Conservation (phyloP, 2,329 filamentous ascomycete species). For the Aureobasidium sp. region DNA sequence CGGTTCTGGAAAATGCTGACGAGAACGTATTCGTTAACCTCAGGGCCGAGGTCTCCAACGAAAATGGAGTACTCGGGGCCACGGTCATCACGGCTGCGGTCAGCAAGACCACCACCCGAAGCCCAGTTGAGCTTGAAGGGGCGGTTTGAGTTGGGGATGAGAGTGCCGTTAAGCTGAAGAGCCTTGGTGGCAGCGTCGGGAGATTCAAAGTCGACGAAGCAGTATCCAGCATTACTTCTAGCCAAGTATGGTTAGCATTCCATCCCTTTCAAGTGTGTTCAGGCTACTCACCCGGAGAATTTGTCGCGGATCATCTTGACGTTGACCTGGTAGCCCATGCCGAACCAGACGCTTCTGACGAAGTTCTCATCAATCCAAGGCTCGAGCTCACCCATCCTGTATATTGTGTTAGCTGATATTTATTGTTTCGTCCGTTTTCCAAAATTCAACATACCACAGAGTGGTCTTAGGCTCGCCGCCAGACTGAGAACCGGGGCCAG, state of each 20-base stretch:
- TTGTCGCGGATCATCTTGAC: constrained; percentile 99
- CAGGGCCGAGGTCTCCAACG: constrained; percentile 92
- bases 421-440: neutral
- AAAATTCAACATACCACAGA: constrained; percentile 38
- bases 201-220: constrained; percentile 87
- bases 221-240: constrained; percentile 91
- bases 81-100: constrained; percentile 92
- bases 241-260: constrained; percentile 15
- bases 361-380: constrained; percentile 99
- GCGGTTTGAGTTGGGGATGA: constrained; percentile 88
- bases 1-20: constrained; percentile 95
- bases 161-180: constrained; percentile 76
- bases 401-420: constrained; percentile 24
- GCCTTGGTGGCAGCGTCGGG: constrained; percentile 86
- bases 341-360: constrained; percentile 89
- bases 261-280: neutral
- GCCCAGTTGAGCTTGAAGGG: constrained; percentile 99
- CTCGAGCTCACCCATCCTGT: constrained; percentile 97
- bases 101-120: constrained; percentile 87
- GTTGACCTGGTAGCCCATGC: constrained; percentile 89
- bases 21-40: constrained; percentile 97
- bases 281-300: constrained; percentile 74
- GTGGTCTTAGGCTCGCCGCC: constrained; percentile 46
- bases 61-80: constrained; percentile 97
- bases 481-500: constrained; percentile 32